These are phyloP conservation scores for Chionographis japonica DNA, from an alignment of 106 monocot genomes.

Conservation along the genomic window DNA sequence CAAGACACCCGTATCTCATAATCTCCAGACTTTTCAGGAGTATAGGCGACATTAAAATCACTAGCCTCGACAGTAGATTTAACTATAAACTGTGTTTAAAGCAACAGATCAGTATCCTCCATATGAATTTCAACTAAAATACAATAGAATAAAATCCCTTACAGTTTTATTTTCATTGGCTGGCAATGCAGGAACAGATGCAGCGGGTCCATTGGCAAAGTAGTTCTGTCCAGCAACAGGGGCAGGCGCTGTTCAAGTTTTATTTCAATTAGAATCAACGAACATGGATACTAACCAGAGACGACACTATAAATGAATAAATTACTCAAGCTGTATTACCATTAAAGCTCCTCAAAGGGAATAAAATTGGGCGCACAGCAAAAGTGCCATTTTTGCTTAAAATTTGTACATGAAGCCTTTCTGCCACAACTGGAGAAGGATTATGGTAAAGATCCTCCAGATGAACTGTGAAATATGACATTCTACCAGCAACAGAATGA, in stretches of 20 bases:
- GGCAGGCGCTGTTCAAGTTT: constrained; percentile 19
- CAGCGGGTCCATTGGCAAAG: constrained; percentile 12
- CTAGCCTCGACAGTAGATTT: constrained; percentile 35
- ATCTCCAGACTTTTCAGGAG: constrained; percentile 60
- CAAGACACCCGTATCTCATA: constrained; percentile 72
- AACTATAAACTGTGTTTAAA: constrained; percentile 29
- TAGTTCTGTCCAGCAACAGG: constrained; percentile 11
- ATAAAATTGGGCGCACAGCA: constrained; percentile 35
- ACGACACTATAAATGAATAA: constrained; percentile 1
- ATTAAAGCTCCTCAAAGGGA: constrained; percentile 36
- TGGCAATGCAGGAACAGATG: constrained; percentile 18
- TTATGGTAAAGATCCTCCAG: constrained; percentile 61
- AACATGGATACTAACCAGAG: background rate
- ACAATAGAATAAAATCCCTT: constrained; percentile 9
- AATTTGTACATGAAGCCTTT: constrained; percentile 50
- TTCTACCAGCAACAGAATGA: constrained; percentile 58
- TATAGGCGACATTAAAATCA: constrained; percentile 65
- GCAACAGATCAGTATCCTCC: constrained; percentile 8
- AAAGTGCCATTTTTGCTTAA: constrained; percentile 32
- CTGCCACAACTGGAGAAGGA: constrained; percentile 67
- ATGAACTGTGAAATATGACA: constrained; percentile 65
- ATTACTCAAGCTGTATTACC: constrained; percentile 26
- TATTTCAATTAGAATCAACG: background rate
- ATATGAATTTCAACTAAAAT: background rate
- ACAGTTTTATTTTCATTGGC: constrained; percentile 31